Evolutionary conservation across 1,284 basidiomycete species (phyloP), one percentile per base, ranked within the genome.

Genomic region (Puccinia sorghi): DNA sequence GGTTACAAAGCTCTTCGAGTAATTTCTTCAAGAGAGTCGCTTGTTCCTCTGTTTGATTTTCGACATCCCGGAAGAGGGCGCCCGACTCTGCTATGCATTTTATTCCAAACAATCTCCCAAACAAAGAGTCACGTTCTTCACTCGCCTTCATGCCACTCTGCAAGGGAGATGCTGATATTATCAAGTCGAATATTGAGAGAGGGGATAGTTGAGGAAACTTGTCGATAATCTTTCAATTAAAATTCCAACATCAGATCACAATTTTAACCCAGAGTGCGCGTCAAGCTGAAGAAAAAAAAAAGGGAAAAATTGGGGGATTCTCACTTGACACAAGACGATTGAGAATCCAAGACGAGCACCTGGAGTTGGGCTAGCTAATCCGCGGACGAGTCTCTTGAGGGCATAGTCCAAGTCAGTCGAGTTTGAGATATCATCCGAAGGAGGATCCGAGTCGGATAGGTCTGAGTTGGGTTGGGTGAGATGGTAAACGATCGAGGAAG

Each of bases 71-170:
- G 39, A 83, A 81, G 39, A 84, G 80, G 32, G 82, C 43, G 6
- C 80, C 80, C 17, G 84, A 84, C 43, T 82, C 82, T 1, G 84
- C 81, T 22, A 85, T 81, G 22, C 82, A 80, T 77, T 83, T 82
- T 37, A 85, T 80, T 12, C 83, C 84, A 64, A 85, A 85, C 22
- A 85, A 80, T 59, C 83, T 82, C 15, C 84, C 84, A 77, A 85
- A 85, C 71, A 83, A 81, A 41, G 82, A 80, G 57, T 84, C 83
- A 64, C 84, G 83, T 64, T 82, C 81, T 79, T 85, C 84, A 27
- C 82, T 82, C 8, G 83, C 81, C 43, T 81, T 83, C 15, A 82
- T 81, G 3, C 81, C 81, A n/a, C 76, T 76, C 61, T 80, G 67
- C 25, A 82, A 74, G 41, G 81, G 80, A 2, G 83, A 82, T 43